phyloP scores from a whole-genome alignment of 2,329 filamentous ascomycete genomes.

The Botryosphaeria dothidea region DNA sequence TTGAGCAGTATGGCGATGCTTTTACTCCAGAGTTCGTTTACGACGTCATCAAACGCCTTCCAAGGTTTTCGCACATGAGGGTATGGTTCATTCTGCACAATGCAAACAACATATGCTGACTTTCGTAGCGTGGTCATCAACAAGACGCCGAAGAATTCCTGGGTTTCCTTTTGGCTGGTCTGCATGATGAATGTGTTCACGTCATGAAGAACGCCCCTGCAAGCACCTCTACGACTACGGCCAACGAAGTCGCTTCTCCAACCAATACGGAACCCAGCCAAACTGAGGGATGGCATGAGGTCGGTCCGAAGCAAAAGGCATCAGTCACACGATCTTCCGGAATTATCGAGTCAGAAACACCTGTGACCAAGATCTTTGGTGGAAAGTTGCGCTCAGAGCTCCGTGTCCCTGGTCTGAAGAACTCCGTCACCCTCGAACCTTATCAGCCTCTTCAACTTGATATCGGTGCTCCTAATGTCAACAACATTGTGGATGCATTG shows the following conservation, averaged over 20 bases:
- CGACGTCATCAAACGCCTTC: slow-evolving; percentile 81
- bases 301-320: slow-evolving; percentile 86
- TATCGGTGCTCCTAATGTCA: slow-evolving; percentile 82
- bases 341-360: slow-evolving; percentile 69
- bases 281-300: slow-evolving; percentile 81
- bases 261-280: slow-evolving; percentile 46
- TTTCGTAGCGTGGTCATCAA: slow-evolving; percentile 77
- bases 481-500: slow-evolving; percentile 89
- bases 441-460: slow-evolving; percentile 95
- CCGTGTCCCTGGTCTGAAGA: slow-evolving; percentile 80
- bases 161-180: slow-evolving; percentile 85
- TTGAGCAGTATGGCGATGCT: slow-evolving; percentile 87
- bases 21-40: slow-evolving; percentile 96
- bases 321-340: slow-evolving; percentile 86
- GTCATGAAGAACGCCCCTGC: slow-evolving; percentile 63
- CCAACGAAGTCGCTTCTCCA: slow-evolving; percentile 39
- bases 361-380: slow-evolving; percentile 91
- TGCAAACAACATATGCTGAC: slow-evolving; percentile 28
- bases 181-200: slow-evolving; percentile 87
- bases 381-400: slow-evolving; percentile 89
- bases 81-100: slow-evolving; percentile 51
- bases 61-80: slow-evolving; percentile 89
- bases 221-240: slow-evolving; percentile 26
- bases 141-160: slow-evolving; percentile 98
- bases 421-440: slow-evolving; percentile 88